Evolutionary conservation across 805 yeast species (phyloP), one percentile per base, ranked within the genome.

Genomic region (Hanseniaspora singularis): DNA sequence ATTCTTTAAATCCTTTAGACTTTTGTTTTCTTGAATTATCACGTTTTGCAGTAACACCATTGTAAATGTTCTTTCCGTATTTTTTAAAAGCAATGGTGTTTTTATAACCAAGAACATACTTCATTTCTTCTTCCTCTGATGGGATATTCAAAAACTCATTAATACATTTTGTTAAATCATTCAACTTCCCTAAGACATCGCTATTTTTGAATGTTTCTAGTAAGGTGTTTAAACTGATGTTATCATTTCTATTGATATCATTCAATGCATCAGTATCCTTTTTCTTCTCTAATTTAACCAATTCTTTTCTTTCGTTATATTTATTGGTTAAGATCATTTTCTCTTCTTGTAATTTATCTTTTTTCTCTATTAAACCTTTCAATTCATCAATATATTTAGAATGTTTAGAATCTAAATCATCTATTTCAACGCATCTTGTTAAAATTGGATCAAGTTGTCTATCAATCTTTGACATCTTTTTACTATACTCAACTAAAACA

Each of bases 371-470:
- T 8, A 61, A 55, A 46, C 51, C 57, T 32, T 51, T 32, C 20
- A 62, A 53, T 41, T 53, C 52, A 28, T 53, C 51, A 14, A 57
- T 43, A 2, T 54, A 49, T 26, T 52, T 50, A 40, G 62, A 54
- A 1, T 64, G 58, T 37, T 60, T 58, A 1, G 62, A 57, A 27
- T 20, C 55, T 51, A 14, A 55, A 51, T 57, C 75, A 54, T 54
- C 67, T 44, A 62, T 37, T 3, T 61, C 63, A 51, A 62, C 66
- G 7, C 55, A 60, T n/a, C 64, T 69, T 20, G 62, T 64, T 1
- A 63, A 64, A 42, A 60, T 65, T 0, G 53, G 47, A 11, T 60
- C 67, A 8, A 60, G 50, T 39, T 57, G 57, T 27, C 15, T 23
- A 11, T 24, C 46, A 24, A 24, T 26, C 14, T 38, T 38, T 12